A percentile compares a stretch with the other conserved stretches of the same genome.
These are phyloP conservation scores for Chenopodium berlandieri DNA, from an alignment of 148 eudicot species.

Conservation along the genomic window DNA sequence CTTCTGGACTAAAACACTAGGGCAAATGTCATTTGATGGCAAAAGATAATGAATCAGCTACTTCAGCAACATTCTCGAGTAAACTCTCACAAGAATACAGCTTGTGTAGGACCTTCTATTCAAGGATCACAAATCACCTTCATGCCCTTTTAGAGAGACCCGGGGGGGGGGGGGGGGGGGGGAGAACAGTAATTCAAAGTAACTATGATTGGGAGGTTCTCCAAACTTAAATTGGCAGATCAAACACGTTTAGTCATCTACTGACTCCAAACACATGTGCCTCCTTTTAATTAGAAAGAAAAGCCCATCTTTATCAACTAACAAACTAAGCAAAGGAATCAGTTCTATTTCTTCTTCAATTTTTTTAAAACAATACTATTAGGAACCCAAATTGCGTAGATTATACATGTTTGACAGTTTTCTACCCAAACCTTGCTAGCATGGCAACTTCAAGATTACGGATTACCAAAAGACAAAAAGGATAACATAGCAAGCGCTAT, in stretches of 20 bases:
- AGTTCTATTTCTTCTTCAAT: too few species aligned
- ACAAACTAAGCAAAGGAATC: background rate
- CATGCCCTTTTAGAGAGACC: background rate
- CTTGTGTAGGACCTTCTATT: too few species aligned
- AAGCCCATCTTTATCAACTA: background rate
- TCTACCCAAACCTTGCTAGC: background rate
- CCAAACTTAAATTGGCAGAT: background rate
- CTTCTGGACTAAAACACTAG: background rate
- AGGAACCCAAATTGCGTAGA: background rate
- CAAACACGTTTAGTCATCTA: background rate
- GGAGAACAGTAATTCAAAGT: background rate
- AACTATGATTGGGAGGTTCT: background rate
- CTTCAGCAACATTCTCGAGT: background rate
- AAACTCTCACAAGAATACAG: too few species aligned
- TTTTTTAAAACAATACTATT: too few species aligned
- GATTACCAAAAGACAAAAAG: background rate
- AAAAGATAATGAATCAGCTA: background rate
- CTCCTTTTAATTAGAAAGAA: background rate
- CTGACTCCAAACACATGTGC: background rate
- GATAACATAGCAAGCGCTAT: background rate
- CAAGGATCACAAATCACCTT: background rate
- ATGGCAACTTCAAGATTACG: background rate
- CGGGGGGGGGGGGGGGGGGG: background rate
- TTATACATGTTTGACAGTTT: background rate
- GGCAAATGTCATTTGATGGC: background rate